Evolutionary conservation across 2,329 filamentous ascomycete genomes (phyloP).

Genomic region (Albophoma yamanashiensis): DNA sequence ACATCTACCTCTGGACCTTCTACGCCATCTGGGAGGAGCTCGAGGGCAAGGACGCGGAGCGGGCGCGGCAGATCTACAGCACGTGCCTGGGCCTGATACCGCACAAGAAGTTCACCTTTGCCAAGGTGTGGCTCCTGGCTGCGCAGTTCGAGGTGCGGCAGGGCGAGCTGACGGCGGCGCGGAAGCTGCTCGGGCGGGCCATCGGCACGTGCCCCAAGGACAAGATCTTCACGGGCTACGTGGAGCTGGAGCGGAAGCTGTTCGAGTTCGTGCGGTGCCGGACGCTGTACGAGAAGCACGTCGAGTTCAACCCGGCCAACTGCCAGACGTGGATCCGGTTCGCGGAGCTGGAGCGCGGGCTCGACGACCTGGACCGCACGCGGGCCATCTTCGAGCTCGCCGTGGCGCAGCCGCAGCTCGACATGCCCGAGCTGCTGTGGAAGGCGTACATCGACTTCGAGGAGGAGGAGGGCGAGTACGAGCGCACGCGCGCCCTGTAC

Average conservation of each 20-base stretch:
- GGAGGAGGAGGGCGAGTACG: conserved; percentile 88
- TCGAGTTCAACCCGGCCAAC: conserved; percentile 85
- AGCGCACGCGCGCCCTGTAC: conserved; percentile 70
- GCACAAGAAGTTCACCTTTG: conserved; percentile 95
- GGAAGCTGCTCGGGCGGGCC: conserved; percentile 81
- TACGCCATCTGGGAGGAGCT: conserved; percentile 94
- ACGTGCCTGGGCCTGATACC: conserved; percentile 82
- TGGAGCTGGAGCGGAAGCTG: conserved; percentile 83
- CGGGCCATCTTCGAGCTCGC: conserved; percentile 89
- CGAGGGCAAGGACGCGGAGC: conserved; percentile 64
- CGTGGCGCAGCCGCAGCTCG: conserved; percentile 68
- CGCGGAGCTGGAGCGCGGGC: conserved; percentile 80
- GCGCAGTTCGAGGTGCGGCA: conserved; percentile 91
- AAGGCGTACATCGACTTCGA: conserved; percentile 99
- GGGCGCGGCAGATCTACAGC: conserved; percentile 82
- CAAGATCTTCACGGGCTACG: conserved; percentile 86
- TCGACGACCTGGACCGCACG: conserved; percentile 82
- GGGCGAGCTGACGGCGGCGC: conserved; percentile 64
- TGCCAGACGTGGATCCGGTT: conserved; percentile 95
- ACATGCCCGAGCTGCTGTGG: conserved; percentile 98
- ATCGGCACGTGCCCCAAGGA: conserved; percentile 96
- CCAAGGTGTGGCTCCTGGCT: conserved; percentile 90
- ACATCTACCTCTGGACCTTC: conserved; percentile 97
- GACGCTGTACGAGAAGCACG: conserved; percentile 85
- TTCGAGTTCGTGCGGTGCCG: conserved; percentile 92